Evolutionary conservation across 495 filamentous ascomycete species (phyloP).

Genomic region (Hypoxylon rickii): DNA sequence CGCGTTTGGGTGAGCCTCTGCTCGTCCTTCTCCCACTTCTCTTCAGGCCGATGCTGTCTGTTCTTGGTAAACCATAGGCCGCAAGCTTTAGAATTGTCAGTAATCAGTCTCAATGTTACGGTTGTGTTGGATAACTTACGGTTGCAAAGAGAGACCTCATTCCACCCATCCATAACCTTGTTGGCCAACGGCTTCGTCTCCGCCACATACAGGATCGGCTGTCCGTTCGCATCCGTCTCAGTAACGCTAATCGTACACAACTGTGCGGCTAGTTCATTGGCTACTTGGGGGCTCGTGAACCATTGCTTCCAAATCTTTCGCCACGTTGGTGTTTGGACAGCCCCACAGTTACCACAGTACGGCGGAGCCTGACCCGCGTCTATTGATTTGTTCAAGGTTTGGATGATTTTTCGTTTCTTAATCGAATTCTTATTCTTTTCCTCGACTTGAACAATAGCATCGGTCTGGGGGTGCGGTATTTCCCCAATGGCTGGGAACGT

Average conservation of each 20-base stretch:
- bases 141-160: constrained; percentile 81
- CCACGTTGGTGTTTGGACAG: constrained; percentile 95
- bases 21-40: constrained; percentile 77
- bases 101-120: neutral
- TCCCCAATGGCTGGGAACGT: constrained; percentile 53
- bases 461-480: constrained; percentile 39
- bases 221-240: constrained; percentile 61
- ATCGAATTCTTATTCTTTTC: constrained; percentile 53
- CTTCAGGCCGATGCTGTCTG: constrained; percentile 78
- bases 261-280: no score
- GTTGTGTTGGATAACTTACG: constrained; percentile 56
- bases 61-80: constrained; percentile 92
- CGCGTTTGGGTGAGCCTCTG: constrained; percentile 53
- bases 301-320: constrained; percentile 81
- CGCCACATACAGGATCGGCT: constrained; percentile 64
- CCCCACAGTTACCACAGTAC: constrained; percentile 89
- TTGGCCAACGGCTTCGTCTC: constrained; percentile 74
- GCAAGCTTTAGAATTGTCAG: constrained; percentile 60
- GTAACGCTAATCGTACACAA: constrained; percentile 69
- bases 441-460: constrained; percentile 27
- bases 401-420: constrained; percentile 65
- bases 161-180: constrained; percentile 67
- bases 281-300: constrained; percentile 64
- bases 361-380: constrained; percentile 74
- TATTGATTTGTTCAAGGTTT: constrained; percentile 68